These are phyloP conservation scores for Leccinum subtestaceum DNA, from an alignment of 768 basidiomycete species.

Conservation along the genomic window DNA sequence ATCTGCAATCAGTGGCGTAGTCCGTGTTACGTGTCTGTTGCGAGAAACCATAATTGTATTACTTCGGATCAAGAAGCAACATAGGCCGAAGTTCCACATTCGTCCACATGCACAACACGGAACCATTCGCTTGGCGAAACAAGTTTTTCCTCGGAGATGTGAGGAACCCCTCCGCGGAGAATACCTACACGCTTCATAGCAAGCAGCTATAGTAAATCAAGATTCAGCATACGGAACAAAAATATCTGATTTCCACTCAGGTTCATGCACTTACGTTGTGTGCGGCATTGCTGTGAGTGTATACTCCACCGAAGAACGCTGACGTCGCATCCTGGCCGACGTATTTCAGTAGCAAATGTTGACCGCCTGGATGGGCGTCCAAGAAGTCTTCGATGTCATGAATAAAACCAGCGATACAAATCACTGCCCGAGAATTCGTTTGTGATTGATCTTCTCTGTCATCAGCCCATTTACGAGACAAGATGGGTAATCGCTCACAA, in stretches of 20 bases:
- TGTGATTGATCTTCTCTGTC: not conserved
- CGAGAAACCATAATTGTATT: not conserved
- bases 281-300: slow-evolving; percentile 2
- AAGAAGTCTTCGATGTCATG: slow-evolving; percentile 1
- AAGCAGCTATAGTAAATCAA: not conserved
- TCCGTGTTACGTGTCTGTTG: not conserved
- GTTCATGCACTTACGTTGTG: not conserved
- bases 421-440: not conserved
- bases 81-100: not conserved
- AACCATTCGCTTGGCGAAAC: slow-evolving; percentile 1
- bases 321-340: slow-evolving; percentile 4
- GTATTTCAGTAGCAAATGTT: not conserved
- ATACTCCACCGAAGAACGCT: slow-evolving; percentile 7
- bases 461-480: not conserved
- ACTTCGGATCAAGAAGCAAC: not conserved
- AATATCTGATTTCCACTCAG: not conserved
- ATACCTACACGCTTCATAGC: slow-evolving; percentile 8
- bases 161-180: not conserved
- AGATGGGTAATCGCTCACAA: not conserved
- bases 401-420: not conserved
- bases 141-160: slow-evolving; percentile 1
- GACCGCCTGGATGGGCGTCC: slow-evolving; percentile 1
- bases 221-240: not conserved
- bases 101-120: not conserved
- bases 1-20: not conserved